phyloP scores from a whole-genome alignment of 116 monocot species.

The Posidonia oceanica region DNA sequence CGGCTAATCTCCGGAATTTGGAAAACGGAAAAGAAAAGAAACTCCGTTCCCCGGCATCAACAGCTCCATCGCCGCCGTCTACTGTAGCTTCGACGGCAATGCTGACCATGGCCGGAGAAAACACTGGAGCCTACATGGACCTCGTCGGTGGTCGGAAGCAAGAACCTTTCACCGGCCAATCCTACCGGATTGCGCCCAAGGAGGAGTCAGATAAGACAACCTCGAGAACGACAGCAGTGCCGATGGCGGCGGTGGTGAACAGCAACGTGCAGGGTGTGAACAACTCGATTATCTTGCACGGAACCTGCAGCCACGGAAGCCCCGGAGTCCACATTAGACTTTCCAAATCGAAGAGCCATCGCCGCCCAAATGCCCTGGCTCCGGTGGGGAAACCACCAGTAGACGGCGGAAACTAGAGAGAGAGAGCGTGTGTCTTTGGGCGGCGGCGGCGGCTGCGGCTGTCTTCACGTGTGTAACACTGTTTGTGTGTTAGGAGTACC shows the following conservation, averaged over 20 bases:
- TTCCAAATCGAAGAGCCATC: not conserved
- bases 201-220: not conserved
- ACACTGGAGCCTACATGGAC: constrained; percentile 70
- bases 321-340: constrained; percentile 57
- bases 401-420: no score
- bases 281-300: constrained; percentile 55
- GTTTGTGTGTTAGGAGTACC: no score
- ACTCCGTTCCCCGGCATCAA: not conserved
- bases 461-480: no score
- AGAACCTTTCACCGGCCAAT: not conserved
- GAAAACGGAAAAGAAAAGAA: not conserved
- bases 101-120: constrained; percentile 55
- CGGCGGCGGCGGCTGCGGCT: no score
- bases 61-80: not conserved
- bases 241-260: constrained; percentile 37
- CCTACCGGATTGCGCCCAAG: not conserved
- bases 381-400: not conserved
- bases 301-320: constrained; percentile 28
- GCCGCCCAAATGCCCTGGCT: not conserved
- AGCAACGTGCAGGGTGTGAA: constrained; percentile 73
- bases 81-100: constrained; percentile 10
- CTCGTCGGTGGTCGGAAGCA: constrained; percentile 2
- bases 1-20: not conserved
- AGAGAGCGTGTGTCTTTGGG: no score
- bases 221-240: not conserved